phyloP scores from a whole-genome alignment of 2,329 filamentous ascomycete genomes.

The Colletotrichum noveboracense region DNA sequence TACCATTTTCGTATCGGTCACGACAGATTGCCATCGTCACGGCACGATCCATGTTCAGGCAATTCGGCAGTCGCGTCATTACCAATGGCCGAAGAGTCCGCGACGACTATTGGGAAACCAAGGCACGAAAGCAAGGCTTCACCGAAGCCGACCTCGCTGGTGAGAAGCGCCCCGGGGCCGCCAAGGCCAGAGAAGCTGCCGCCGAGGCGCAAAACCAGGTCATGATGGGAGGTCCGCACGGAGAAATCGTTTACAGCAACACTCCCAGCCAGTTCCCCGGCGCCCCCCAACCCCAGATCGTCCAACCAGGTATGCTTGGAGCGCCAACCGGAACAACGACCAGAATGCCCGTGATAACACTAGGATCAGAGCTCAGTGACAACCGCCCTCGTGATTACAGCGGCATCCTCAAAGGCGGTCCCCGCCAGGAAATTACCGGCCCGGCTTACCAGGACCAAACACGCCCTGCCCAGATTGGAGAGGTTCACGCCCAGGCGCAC shows the following conservation, averaged over 20 bases:
- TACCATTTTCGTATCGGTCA: slow-evolving; percentile 98
- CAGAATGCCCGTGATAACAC: slow-evolving; percentile 84
- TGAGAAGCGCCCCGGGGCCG: slow-evolving; percentile 92
- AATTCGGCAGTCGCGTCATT: slow-evolving; percentile 95
- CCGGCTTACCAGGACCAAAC: slow-evolving; percentile 88
- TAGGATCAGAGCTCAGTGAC: slow-evolving; percentile 79
- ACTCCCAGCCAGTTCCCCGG: slow-evolving; percentile 69
- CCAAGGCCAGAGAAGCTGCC: slow-evolving; percentile 84
- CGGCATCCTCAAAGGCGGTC: slow-evolving; percentile 76
- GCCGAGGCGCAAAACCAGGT: slow-evolving; percentile 72
- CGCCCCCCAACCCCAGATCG: slow-evolving; percentile 69
- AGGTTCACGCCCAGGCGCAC: slow-evolving; percentile 85
- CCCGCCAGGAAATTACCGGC: slow-evolving; percentile 88
- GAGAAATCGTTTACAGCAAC: slow-evolving; percentile 89
- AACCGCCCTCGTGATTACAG: slow-evolving; percentile 81
- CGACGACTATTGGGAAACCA: slow-evolving; percentile 98
- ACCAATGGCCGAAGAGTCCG: slow-evolving; percentile 87
- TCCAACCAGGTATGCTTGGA: slow-evolving; percentile 76
- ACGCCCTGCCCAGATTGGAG: slow-evolving; percentile 74
- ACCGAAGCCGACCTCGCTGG: slow-evolving; percentile 95
- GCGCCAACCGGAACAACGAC: slow-evolving; percentile 67
- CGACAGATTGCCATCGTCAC: slow-evolving; percentile 98
- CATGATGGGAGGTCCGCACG: slow-evolving; percentile 71
- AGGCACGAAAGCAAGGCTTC: slow-evolving; percentile 96
- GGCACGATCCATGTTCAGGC: slow-evolving; percentile 96